Evolutionary conservation across 192 early-diverging fungal genomes (phyloP).

Genomic region (Umbelopsis sp.): DNA sequence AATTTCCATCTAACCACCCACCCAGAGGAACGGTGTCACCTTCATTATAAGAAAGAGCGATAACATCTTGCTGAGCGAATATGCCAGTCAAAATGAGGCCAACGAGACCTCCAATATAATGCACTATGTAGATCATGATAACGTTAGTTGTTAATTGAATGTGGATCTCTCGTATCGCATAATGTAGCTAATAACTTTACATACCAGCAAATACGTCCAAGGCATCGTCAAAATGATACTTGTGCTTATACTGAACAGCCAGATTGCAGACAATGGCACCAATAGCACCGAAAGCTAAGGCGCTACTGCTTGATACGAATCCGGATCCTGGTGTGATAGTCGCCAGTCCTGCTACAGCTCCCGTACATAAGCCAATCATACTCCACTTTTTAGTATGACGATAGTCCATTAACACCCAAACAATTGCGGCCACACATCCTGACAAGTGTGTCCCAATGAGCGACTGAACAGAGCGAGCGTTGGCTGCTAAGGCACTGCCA

Average conservation of each 20-base stretch:
- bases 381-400: constrained; percentile 70
- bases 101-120: constrained; percentile 72
- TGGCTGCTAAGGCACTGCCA: constrained; percentile 71
- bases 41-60: constrained; percentile 60
- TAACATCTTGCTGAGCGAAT: constrained; percentile 76
- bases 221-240: constrained; percentile 74
- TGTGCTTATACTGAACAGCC: constrained; percentile 62
- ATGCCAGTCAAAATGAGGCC: constrained; percentile 86
- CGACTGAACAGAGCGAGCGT: constrained; percentile 73
- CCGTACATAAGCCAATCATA: constrained; percentile 85
- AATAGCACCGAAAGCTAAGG: constrained; percentile 75
- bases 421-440: constrained; percentile 65
- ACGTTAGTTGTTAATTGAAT: background rate
- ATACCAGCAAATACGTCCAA: constrained; percentile 77
- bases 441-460: constrained; percentile 77
- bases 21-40: constrained; percentile 54
- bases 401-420: constrained; percentile 78
- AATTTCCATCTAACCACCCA: constrained; percentile 83
- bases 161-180: constrained; percentile 40
- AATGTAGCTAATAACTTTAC: constrained; percentile 59
- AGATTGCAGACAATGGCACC: constrained; percentile 69
- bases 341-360: constrained; percentile 87
- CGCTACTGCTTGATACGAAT: constrained; percentile 70
- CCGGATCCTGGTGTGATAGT: constrained; percentile 87
- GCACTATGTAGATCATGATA: constrained; percentile 38